Evolutionary conservation across 2,329 filamentous ascomycete species (phyloP), one percentile per base, ranked within the genome.

Genomic region (Endoconidiophora laricicola): DNA sequence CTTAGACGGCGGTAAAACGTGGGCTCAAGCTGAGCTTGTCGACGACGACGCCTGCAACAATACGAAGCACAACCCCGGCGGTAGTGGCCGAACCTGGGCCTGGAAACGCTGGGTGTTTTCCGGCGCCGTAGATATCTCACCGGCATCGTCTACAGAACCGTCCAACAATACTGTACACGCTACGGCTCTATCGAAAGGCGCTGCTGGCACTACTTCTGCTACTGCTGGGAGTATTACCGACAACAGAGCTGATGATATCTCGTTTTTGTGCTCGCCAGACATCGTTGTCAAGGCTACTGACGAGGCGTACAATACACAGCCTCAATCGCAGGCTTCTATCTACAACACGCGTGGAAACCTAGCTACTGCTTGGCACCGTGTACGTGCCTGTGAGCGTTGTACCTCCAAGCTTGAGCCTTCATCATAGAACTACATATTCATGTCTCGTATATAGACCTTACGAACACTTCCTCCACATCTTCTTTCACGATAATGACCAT

Each of bases 211-310:
- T 18, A 18, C 16, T 18, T 18, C 16, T 18, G 16, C 16, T 18
- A 18, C 16, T 18, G 16, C 47, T 18, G 3, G 29, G 16, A 2
- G 12, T 18, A 18, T 18, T 18, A 18, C 16, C 2, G 29, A 2
- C 4, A 16, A 42, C 42, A 6, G 48, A 44, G 33, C 43, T n/a
- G 23, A 43, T 51, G 44, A 37, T 55, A 47, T 58, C 54, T 18
- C 56, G 57, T 40, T 60, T 56, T 58, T 59, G 4, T 75, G 71
- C 57, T 68, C 69, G 1, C 72, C 69, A 0, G 56, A 50, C 45
- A 64, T 82, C 45, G 65, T 81, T 3, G 77, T 81, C 57, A 82
- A 81, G 62, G 79, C 79, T 5, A 76, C 73, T 2, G 79, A 83
- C 57, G 75, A 79, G 55, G 66, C 70, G 2, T 82, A 82, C 60